Percentiles rank a stretch among this genome's conserved stretches.
phyloP scores from a whole-genome alignment of 179 eudicot genomes.

The Drosera spatulata region DNA sequence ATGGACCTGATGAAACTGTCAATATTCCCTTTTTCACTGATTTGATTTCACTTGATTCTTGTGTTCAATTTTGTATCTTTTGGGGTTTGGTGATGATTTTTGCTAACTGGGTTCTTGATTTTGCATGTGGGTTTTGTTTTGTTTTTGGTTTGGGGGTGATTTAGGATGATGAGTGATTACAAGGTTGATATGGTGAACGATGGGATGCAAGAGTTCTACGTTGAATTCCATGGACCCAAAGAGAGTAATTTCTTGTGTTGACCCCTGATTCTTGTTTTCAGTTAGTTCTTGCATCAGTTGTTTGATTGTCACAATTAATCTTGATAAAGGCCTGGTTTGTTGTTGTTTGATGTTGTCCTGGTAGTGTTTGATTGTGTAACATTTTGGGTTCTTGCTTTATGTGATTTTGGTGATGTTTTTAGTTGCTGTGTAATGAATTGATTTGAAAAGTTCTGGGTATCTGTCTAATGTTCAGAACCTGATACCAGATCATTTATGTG shows the following conservation, averaged over 20 bases:
- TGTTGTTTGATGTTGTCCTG: background rate
- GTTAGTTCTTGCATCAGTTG: background rate
- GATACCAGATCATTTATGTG: background rate
- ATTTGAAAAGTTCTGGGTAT: too few species aligned
- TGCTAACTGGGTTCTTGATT: background rate
- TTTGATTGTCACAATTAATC: background rate
- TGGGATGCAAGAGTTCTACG: slow-evolving; percentile 62
- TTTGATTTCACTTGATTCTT: background rate
- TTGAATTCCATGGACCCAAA: slow-evolving; percentile 57
- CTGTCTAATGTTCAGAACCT: too few species aligned
- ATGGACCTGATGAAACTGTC: slow-evolving; percentile 88
- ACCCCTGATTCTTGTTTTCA: background rate
- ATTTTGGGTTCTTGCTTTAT: too few species aligned
- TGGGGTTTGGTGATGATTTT: background rate
- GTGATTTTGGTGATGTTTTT: too few species aligned
- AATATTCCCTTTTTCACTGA: background rate
- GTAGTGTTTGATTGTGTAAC: slow-evolving; percentile 1
- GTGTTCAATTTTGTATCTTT: background rate
- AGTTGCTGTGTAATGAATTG: too few species aligned
- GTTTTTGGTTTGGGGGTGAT: background rate
- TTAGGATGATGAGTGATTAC: slow-evolving; percentile 77
- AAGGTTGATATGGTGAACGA: slow-evolving; percentile 75
- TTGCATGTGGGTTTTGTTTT: background rate
- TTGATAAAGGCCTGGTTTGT: too few species aligned
- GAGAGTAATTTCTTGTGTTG: slow-evolving; percentile 27